These are phyloP conservation scores for Lactifluus rugatus DNA, from an alignment of 768 basidiomycete species.

Conservation along the genomic window DNA sequence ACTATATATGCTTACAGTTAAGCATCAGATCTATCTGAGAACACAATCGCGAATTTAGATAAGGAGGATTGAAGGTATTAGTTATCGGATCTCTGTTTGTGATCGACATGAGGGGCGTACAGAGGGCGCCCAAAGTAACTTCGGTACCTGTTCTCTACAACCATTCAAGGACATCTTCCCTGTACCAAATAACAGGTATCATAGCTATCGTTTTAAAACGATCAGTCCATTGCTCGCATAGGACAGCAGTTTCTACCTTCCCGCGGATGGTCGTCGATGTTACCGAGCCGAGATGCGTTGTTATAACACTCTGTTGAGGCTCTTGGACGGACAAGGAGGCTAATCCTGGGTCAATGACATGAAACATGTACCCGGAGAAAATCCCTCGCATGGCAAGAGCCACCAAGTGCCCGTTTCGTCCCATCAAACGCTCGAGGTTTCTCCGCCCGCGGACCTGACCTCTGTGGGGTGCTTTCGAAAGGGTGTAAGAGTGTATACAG, in stretches of 20 bases:
- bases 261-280: background rate
- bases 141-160: background rate
- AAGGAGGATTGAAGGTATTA: background rate
- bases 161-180: background rate
- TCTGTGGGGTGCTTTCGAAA: background rate
- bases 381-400: background rate
- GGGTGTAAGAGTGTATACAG: background rate
- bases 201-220: background rate
- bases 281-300: background rate
- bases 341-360: background rate
- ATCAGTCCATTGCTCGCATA: too few relatives aligned
- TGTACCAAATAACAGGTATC: background rate
- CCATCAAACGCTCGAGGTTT: conserved; percentile 9
- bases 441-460: conserved; percentile 13
- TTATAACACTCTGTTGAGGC: background rate
- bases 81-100: conserved; percentile 1
- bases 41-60: background rate
- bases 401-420: background rate
- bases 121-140: background rate
- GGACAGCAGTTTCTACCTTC: background rate
- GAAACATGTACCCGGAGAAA: background rate
- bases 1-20: conserved; percentile 14
- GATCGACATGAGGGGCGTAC: background rate
- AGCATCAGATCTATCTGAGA: background rate
- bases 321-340: background rate